phyloP scores from a whole-genome alignment of 768 basidiomycete species.

The Tulasnella sp. region DNA sequence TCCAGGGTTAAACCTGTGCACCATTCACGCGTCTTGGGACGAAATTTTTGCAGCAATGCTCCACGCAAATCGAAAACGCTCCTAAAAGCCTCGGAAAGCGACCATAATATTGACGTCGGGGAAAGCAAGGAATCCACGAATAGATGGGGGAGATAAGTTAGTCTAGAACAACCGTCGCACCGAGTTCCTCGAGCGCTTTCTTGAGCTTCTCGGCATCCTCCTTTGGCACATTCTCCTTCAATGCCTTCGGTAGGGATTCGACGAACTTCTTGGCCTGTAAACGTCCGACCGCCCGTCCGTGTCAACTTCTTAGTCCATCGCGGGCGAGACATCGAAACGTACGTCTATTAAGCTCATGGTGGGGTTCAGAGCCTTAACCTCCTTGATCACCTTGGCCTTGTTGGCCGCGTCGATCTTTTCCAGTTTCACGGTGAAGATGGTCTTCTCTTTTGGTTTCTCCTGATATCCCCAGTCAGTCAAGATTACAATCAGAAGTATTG shows the following conservation, averaged over 20 bases:
- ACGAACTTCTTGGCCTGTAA: slow-evolving; percentile 97
- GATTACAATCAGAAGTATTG: not conserved
- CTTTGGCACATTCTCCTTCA: slow-evolving; percentile 93
- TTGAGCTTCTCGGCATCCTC: slow-evolving; percentile 97
- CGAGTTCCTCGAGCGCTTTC: slow-evolving; percentile 79
- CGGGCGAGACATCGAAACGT: slow-evolving; percentile 33
- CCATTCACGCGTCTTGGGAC: not conserved
- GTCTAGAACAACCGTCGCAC: slow-evolving; percentile 80
- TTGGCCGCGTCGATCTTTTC: slow-evolving; percentile 86
- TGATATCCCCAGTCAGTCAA: slow-evolving; percentile 28
- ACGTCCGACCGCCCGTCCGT: not conserved
- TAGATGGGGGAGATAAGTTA: slow-evolving; percentile 34
- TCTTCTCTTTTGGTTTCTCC: slow-evolving; percentile 99
- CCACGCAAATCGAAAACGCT: not conserved
- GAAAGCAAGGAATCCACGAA: not conserved
- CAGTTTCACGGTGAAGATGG: slow-evolving; percentile 88
- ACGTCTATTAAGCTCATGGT: slow-evolving; percentile 97
- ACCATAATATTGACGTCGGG: not conserved
- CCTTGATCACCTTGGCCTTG: slow-evolving; percentile 96
- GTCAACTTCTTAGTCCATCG: not conserved
- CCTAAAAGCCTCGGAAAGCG: not conserved
- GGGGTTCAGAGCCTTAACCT: slow-evolving; percentile 92
- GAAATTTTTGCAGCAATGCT: not conserved
- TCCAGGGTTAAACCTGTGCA: not conserved
- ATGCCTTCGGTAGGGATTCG: slow-evolving; percentile 81